Percentiles rank a stretch among this genome's conserved stretches.
Evolutionary conservation across 2,329 filamentous ascomycete species (phyloP).

Genomic region (Cercospora zeae-maydis): DNA sequence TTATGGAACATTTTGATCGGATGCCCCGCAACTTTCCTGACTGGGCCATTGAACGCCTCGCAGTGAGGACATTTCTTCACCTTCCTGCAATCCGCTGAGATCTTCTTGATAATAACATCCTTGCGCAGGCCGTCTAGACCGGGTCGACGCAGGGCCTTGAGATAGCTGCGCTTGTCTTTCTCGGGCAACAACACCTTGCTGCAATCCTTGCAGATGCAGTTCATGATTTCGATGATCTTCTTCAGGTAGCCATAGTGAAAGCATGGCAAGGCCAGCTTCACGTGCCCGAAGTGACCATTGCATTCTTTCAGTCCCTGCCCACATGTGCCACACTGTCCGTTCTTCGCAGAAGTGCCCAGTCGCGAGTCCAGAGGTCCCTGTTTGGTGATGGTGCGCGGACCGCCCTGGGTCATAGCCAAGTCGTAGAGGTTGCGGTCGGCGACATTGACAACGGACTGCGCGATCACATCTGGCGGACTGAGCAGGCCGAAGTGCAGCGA

Average conservation of each 20-base stretch:
- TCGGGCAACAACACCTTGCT: slow-evolving; percentile 79
- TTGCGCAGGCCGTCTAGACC: slow-evolving; percentile 83
- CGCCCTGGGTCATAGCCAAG: slow-evolving; percentile 53
- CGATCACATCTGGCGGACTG: slow-evolving; percentile 83
- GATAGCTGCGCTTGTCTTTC: slow-evolving; percentile 68
- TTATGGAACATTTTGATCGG: slow-evolving; percentile 94
- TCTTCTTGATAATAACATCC: slow-evolving; percentile 78
- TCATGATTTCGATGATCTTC: slow-evolving; percentile 84
- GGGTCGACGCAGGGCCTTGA: slow-evolving; percentile 76
- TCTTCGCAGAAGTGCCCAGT: slow-evolving; percentile 85
- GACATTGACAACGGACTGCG: slow-evolving; percentile 90
- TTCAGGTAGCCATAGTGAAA: slow-evolving; percentile 97
- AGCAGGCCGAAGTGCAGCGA: slow-evolving; percentile 92
- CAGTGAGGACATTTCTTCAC: slow-evolving; percentile 78
- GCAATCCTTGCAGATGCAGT: slow-evolving; percentile 95
- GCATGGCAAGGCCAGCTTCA: slow-evolving; percentile 82
- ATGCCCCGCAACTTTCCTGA: slow-evolving; percentile 76
- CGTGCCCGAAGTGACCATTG: slow-evolving; percentile 92
- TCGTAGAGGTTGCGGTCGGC: slow-evolving; percentile 94
- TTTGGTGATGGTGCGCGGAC: slow-evolving; percentile 66
- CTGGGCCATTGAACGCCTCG: slow-evolving; percentile 77
- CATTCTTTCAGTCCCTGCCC: slow-evolving; percentile 76
- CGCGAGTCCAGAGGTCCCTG: slow-evolving; percentile 86
- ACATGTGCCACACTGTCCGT: slow-evolving; percentile 75
- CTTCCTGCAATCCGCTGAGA: slow-evolving; percentile 88